Percentiles rank a stretch among this genome's conserved stretches.
Evolutionary conservation across 345 rosid species (phyloP).

Genomic region (Camelina laxa): DNA sequence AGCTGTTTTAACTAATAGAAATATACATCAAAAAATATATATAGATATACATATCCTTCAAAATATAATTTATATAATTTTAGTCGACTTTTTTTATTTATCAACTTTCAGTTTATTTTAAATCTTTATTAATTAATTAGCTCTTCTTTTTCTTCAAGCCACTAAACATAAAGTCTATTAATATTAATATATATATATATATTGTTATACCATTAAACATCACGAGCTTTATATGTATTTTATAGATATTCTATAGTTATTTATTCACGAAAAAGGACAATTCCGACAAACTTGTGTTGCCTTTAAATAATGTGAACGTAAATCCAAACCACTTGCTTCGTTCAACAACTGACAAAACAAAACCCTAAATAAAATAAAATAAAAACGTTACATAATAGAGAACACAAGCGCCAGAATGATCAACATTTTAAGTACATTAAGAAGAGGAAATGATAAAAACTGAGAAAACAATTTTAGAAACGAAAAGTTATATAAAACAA

Average conservation of each 20-base stretch:
- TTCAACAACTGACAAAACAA: constrained; percentile 33
- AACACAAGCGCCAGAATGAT: constrained; percentile 18
- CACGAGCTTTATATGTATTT: too few relatives aligned
- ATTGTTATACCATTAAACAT: too few relatives aligned
- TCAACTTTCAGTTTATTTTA: neutral
- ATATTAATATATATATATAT: too few relatives aligned
- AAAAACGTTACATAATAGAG: constrained; percentile 14
- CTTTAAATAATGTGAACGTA: constrained; percentile 13
- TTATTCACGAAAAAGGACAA: constrained; percentile 1
- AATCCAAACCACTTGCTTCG: constrained; percentile 31
- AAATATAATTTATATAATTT: too few relatives aligned
- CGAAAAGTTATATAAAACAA: neutral
- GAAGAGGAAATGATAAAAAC: neutral
- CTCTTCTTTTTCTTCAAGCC: neutral
- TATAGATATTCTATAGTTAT: neutral
- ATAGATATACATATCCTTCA: too few relatives aligned
- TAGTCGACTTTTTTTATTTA: neutral
- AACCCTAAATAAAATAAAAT: constrained; percentile 24
- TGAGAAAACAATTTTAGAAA: neutral
- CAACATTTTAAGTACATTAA: constrained; percentile 12
- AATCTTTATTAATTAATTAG: neutral
- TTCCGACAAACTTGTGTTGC: constrained; percentile 15
- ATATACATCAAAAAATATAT: too few relatives aligned
- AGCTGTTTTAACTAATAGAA: too few relatives aligned
- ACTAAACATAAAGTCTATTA: neutral